Percentiles rank a stretch among this genome's conserved stretches.
Evolutionary conservation across 306 rosid species (phyloP).

Genomic region (Vigna hirtella): DNA sequence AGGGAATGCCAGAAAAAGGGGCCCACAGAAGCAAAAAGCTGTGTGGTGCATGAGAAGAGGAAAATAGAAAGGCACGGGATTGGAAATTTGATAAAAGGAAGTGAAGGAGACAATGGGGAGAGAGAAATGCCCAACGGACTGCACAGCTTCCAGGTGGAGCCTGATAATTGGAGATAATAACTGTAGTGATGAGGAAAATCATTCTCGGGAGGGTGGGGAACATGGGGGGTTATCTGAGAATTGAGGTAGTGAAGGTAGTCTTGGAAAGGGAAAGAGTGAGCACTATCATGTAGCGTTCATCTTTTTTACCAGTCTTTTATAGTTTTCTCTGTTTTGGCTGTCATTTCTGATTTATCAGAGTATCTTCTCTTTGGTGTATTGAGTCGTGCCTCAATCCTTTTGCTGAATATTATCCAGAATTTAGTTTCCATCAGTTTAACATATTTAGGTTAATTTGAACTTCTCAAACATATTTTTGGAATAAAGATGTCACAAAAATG

Average conservation of each 20-base stretch:
- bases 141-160: not conserved
- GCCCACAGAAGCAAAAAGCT: not conserved
- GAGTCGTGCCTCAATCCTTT: not conserved
- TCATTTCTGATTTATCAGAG: not conserved
- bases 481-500: slow-evolving; percentile 20
- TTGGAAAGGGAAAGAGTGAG: not conserved
- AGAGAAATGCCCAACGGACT: not conserved
- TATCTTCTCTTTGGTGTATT: not conserved
- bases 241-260: not conserved
- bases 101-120: not conserved
- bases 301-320: not conserved
- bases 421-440: slow-evolving; percentile 18
- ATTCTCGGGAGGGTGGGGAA: not conserved
- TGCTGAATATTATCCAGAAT: not conserved
- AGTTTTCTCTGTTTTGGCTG: not conserved
- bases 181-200: slow-evolving; percentile 1
- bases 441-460: slow-evolving; percentile 17
- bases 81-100: not conserved
- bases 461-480: slow-evolving; percentile 18
- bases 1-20: not conserved
- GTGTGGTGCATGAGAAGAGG: not conserved
- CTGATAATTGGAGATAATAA: not conserved
- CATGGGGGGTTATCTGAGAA: not conserved
- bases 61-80: not conserved
- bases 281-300: not conserved